Percentiles rank a stretch among this genome's conserved stretches.
Conservation (phyloP, 1,284 basidiomycete genomes). For the Agroathelia rolfsii region DNA sequence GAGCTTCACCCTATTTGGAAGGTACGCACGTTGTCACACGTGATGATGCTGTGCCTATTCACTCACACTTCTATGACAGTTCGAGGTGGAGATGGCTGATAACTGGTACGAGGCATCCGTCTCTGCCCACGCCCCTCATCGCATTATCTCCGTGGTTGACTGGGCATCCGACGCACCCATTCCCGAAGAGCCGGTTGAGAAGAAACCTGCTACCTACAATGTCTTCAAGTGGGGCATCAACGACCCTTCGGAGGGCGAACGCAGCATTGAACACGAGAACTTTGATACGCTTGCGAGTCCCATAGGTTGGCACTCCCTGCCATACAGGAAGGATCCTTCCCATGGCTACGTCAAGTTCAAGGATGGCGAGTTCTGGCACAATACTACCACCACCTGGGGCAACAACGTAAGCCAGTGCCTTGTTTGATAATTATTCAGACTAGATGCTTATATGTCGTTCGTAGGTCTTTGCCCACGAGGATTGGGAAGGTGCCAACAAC, state of each 20-base stretch:
- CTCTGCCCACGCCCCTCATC: constrained; percentile 50
- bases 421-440: neutral
- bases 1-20: constrained; percentile 63
- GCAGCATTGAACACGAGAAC: constrained; percentile 49
- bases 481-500: constrained; percentile 75
- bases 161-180: constrained; percentile 69
- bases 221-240: constrained; percentile 71
- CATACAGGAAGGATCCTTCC: constrained; percentile 45
- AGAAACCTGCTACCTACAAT: constrained; percentile 54
- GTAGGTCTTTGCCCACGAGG: constrained; percentile 74
- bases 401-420: constrained; percentile 68
- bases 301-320: constrained; percentile 79
- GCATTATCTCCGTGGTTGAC: constrained; percentile 71
- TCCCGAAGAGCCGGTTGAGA: constrained; percentile 23
- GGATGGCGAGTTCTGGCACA: constrained; percentile 37
- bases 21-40: constrained; percentile 25
- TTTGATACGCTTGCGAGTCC: constrained; percentile 72
- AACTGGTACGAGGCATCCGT: constrained; percentile 79
- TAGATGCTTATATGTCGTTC: constrained; percentile 7
- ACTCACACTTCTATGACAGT: constrained; percentile 30
- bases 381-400: constrained; percentile 77
- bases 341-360: constrained; percentile 17
- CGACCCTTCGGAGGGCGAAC: constrained; percentile 56
- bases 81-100: constrained; percentile 80
- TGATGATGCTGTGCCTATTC: constrained; percentile 2